Evolutionary conservation across 106 monocot species (phyloP).

Genomic region (Acorus calamus): DNA sequence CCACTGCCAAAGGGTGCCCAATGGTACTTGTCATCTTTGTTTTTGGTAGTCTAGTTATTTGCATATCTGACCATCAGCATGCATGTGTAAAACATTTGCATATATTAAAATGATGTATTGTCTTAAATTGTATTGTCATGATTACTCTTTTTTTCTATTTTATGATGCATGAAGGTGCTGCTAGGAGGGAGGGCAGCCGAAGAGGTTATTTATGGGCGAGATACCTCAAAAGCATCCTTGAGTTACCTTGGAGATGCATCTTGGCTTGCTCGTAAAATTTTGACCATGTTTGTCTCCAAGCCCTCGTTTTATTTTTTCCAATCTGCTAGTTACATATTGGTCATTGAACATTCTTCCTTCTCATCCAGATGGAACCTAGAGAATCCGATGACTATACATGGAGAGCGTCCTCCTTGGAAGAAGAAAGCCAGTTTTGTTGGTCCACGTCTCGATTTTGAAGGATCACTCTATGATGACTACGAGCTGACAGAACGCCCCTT

Average conservation of each 20-base stretch:
- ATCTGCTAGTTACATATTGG: too few species aligned
- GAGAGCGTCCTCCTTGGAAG: constrained; percentile 66
- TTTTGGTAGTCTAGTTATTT: too few species aligned
- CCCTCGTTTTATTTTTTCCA: neutral
- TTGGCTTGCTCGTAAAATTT: constrained; percentile 79
- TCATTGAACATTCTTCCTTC: neutral
- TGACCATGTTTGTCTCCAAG: constrained; percentile 35
- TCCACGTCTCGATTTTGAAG: constrained; percentile 76
- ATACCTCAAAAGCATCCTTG: constrained; percentile 74
- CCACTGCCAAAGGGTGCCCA: too few species aligned
- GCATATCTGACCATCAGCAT: too few species aligned
- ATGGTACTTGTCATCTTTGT: too few species aligned
- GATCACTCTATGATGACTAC: constrained; percentile 71
- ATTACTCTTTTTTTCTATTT: too few species aligned
- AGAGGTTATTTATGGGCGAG: constrained; percentile 68
- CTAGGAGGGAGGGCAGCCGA: constrained; percentile 82
- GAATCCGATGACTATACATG: constrained; percentile 81
- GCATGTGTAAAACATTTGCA: too few species aligned
- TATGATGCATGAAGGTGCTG: constrained; percentile 31
- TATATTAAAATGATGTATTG: too few species aligned
- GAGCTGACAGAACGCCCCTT: constrained; percentile 51
- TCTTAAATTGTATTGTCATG: too few species aligned
- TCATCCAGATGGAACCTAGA: constrained; percentile 74
- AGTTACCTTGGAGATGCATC: constrained; percentile 77
- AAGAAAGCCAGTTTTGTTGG: constrained; percentile 52